phyloP scores from a whole-genome alignment of 2,329 filamentous ascomycete species.

The Xylaria sp. region DNA sequence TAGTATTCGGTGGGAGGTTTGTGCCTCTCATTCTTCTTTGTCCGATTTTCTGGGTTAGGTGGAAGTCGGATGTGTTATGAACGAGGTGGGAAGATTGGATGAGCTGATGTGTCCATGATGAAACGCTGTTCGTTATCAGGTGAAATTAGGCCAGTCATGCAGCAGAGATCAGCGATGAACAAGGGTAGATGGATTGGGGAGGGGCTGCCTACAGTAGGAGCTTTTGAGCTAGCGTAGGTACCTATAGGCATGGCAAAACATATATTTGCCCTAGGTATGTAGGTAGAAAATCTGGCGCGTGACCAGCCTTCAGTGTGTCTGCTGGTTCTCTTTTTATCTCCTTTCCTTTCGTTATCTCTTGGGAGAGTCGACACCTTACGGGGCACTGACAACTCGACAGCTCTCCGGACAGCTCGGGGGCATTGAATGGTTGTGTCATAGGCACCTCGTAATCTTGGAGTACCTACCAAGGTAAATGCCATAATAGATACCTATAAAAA shows the following conservation, averaged over 20 bases:
- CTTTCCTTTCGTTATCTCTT: not conserved
- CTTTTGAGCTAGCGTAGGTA: not conserved
- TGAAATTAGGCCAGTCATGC: conserved; percentile 25
- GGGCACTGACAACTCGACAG: too few relatives aligned
- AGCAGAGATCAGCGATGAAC: conserved; percentile 19
- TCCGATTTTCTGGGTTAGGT: not conserved
- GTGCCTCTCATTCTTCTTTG: not conserved
- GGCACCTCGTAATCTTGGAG: conserved; percentile 1
- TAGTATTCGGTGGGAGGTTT: not conserved
- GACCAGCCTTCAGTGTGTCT: conserved; percentile 6
- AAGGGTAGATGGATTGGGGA: not conserved
- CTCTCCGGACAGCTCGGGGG: not conserved
- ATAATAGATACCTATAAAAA: conserved; percentile 14
- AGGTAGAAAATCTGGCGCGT: not conserved
- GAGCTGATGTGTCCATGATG: conserved; percentile 30
- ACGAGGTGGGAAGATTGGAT: conserved; percentile 13
- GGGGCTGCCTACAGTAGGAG: not conserved
- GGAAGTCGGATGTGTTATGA: not conserved
- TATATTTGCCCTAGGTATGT: too few relatives aligned
- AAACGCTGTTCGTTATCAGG: conserved; percentile 27
- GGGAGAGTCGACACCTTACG: not conserved
- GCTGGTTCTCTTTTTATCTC: not conserved
- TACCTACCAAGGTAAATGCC: not conserved
- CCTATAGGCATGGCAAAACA: not conserved
- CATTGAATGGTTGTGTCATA: conserved; percentile 21